Conservation (phyloP, 169 alveolate species). For the Eimeria maxima region DNA sequence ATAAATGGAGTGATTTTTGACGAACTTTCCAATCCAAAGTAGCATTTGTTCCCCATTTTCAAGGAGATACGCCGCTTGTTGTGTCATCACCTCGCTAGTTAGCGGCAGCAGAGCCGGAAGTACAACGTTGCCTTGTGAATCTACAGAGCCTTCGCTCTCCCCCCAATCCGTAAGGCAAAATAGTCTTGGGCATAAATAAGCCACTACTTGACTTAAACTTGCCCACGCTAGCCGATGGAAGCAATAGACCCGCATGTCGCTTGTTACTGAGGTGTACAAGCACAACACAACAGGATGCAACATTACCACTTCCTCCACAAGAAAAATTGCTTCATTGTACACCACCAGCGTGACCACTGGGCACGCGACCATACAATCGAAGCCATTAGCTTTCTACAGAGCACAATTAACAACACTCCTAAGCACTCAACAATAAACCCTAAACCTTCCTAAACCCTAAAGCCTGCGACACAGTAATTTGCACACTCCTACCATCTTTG, state of each 20-base stretch:
- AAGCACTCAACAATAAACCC: neutral
- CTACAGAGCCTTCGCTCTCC: neutral
- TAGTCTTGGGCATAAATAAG: neutral
- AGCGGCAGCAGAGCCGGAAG: constrained; percentile 89
- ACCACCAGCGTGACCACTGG: neutral
- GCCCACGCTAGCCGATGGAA: constrained; percentile 40
- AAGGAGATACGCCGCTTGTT: constrained; percentile 92
- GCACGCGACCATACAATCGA: too few relatives aligned
- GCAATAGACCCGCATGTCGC: constrained; percentile 65
- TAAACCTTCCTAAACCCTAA: neutral
- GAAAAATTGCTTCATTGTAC: too few relatives aligned
- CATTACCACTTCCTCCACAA: too few relatives aligned
- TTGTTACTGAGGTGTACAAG: constrained; percentile 6
- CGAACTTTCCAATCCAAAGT: constrained; percentile 94
- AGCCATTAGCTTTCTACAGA: neutral
- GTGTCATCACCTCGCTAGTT: constrained; percentile 91
- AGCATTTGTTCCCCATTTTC: constrained; percentile 94
- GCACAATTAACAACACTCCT: neutral
- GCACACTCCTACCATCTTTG: neutral
- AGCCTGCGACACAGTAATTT: neutral
- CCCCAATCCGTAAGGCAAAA: constrained; percentile 5
- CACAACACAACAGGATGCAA: neutral
- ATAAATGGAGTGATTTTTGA: neutral
- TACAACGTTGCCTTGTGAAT: constrained; percentile 30
- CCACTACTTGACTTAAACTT: neutral